phyloP scores from a whole-genome alignment of 2,329 filamentous ascomycete species.

The Falciphora oryzae region DNA sequence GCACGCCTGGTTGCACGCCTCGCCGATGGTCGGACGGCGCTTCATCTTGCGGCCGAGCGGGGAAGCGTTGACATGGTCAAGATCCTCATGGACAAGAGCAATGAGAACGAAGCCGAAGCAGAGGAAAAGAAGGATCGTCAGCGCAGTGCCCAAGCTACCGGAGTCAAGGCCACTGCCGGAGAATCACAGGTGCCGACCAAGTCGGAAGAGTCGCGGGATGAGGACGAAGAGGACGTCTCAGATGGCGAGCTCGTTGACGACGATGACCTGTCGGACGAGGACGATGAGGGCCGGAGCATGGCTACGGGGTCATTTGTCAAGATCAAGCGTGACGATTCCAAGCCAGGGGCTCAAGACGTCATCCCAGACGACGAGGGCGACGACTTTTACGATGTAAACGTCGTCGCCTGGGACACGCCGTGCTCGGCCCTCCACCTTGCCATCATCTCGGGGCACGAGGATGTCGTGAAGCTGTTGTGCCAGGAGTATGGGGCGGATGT shows the following conservation, averaged over 20 bases:
- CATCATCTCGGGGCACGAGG: constrained; percentile 64
- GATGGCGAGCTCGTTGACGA: constrained; percentile 42
- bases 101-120: constrained; percentile 64
- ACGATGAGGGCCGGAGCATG: constrained; percentile 42
- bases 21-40: constrained; percentile 72
- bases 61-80: constrained; percentile 65
- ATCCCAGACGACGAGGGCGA: constrained; percentile 52
- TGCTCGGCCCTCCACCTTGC: constrained; percentile 73
- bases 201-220: constrained; percentile 18
- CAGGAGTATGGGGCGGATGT: constrained; percentile 72
- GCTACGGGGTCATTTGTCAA: constrained; percentile 73
- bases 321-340: constrained; percentile 36
- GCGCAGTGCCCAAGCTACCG: neutral
- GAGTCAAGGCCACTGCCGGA: neutral
- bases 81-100: constrained; percentile 67
- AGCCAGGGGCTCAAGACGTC: constrained; percentile 31
- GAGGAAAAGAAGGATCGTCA: constrained; percentile 32
- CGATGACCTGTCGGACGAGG: constrained; percentile 38
- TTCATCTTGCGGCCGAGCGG: constrained; percentile 73
- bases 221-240: constrained; percentile 29
- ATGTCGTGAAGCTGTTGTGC: constrained; percentile 64
- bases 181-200: constrained; percentile 17
- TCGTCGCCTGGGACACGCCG: constrained; percentile 72
- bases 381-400: constrained; percentile 71
- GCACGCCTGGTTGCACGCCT: constrained; percentile 68